phyloP scores from a whole-genome alignment of 371 early-diverging fungal genomes.

The Dichotomocladium elegans region DNA sequence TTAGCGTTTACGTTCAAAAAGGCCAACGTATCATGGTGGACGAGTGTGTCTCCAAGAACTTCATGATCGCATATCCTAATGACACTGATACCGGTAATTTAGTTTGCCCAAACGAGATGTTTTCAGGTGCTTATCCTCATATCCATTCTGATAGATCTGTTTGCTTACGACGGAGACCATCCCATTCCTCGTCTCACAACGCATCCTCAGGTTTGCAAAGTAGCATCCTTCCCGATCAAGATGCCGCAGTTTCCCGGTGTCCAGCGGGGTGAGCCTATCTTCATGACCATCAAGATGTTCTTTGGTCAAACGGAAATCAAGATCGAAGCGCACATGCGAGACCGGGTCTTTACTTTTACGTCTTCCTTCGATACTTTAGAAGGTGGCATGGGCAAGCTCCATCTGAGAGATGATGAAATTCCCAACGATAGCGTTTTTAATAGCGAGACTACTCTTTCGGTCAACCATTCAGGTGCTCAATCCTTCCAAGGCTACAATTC shows the following conservation, averaged over 20 bases:
- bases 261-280: constrained; percentile 35
- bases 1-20: constrained; percentile 57
- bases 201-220: constrained; percentile 40
- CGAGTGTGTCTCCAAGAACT: constrained; percentile 60
- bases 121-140: constrained; percentile 13
- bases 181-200: constrained; percentile 40
- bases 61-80: constrained; percentile 52
- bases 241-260: constrained; percentile 45
- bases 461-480: background rate
- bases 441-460: constrained; percentile 4
- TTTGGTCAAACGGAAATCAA: constrained; percentile 51
- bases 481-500: constrained; percentile 1
- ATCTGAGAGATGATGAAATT: constrained; percentile 21
- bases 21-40: constrained; percentile 55
- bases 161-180: constrained; percentile 46
- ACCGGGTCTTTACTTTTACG: constrained; percentile 45
- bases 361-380: constrained; percentile 47
- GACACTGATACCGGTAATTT: constrained; percentile 50
- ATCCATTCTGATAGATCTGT: constrained; percentile 25
- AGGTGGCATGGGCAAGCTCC: constrained; percentile 17
- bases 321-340: constrained; percentile 45
- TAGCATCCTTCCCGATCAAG: constrained; percentile 44
- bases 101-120: background rate
- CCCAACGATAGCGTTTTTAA: constrained; percentile 1
- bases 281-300: constrained; percentile 50